Base-by-base conservation (phyloP, 345 rosid genomes). In the Dipteronia sinensis region DNA sequence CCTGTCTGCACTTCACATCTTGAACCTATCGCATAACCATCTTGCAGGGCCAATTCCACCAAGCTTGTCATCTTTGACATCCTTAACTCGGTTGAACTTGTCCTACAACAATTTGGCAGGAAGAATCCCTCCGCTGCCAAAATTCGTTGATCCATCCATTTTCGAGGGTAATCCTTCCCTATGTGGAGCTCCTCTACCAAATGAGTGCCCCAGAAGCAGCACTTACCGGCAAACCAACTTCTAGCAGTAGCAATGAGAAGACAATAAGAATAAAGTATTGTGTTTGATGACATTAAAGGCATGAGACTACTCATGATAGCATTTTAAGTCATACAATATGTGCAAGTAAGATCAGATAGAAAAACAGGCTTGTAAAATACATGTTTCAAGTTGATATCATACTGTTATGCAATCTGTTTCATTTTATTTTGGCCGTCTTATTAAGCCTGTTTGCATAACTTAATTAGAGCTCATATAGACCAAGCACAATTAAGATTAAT, bases 41-140 rank as follows among this genome's bases (percentile, higher is more conserved):
- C 65, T 87, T 7, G 82, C 90, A 1, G 92, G 93, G 31, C 11
- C 71, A 17, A 85, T 91, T 80, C 93, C 90, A 8, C 66, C 71
- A 68, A 81, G 82, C 76, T 78, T 88, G 72, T 77, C 81, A n/a
- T 67, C 75, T 17, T 76, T 90, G 77, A 40, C 80, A 62, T 74
- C 81, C 34, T 74, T 90, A 67, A 71, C 71, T 29, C 73, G 61
- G 38, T 65, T 91, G 68, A 83, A 88, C 76, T 82, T 90, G 76
- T 90, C 91, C 0, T 83, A n/a, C 79, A 90, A 86, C 81, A 78
- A 82, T 56, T 69, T 87, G n/a, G 75, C 79, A 10, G 92, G 92
- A 29, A 77, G 76, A 6, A 89, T 90, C 46, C 96, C 91, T 1
- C 64, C 71, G 25, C 73, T 72, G 15, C 82, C 68, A 5, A 84